Base-by-base conservation (phyloP, 768 basidiomycete genomes). In the Naganishia onofrii region DNA sequence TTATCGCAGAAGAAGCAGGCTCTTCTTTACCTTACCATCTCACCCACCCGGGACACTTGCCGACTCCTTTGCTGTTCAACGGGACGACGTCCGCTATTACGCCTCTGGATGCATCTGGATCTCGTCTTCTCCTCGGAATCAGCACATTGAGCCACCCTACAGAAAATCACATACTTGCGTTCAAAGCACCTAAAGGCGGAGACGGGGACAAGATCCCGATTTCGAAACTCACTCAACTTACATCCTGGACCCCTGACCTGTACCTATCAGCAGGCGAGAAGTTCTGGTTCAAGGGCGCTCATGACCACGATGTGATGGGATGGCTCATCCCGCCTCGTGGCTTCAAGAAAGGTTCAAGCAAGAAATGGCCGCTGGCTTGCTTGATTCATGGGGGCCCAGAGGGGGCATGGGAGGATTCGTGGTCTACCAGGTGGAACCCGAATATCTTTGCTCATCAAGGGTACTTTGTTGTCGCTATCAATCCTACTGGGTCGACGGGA, bases 401-500 rank as follows among this genome's bases (percentile, higher is more conserved):
- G 54, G 84, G 88, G 32, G 91, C 90, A 57, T 96, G 93, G 93
- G 87, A 88, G 73, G 93, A 96, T 76, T 84, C 87, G 53, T 97
- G 94, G 94, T 89, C 88, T 2, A 93, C 87, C 32, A 84, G 82
- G 66, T 95, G 94, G 94, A 97, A 96, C 81, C 90, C 89, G 0
- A 91, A 92, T 75, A 53, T 80, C 3, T 80, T 75, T 57, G 79
- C 79, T 15, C 73, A 75, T 26, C 70, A 75, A 55, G 84, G 95
- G 0, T 99, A 97, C 81, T 88, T 95, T 74, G 86, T 87, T 13
- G 85, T 96, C 48, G 84, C 89, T 34, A 88, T 96, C 75, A 97
- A 98, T 78, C 95, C 95, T 2, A 95, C 93, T 0, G 95, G 95
- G 10, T 91, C 89, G 32, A 97, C 95, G 3, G 89, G 91, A 0